phyloP scores from a whole-genome alignment of 179 eudicot genomes.

The Beta lomatogona region DNA sequence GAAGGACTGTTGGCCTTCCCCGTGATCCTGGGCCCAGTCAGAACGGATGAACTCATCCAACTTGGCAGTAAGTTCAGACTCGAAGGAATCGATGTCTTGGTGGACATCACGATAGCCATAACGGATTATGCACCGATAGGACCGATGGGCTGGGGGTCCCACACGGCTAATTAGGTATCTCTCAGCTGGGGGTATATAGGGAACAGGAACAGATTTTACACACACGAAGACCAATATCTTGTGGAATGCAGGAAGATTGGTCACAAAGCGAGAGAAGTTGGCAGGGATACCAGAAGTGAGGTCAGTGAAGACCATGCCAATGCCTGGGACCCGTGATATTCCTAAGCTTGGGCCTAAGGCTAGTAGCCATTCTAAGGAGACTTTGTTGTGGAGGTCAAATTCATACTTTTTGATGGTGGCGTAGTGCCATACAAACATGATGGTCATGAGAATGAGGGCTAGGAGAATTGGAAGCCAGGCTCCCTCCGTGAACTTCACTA shows the following conservation, averaged over 20 bases:
- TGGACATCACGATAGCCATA: slow-evolving; percentile 95
- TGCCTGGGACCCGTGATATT: slow-evolving; percentile 85
- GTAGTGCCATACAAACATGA: slow-evolving; percentile 94
- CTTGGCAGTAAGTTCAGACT: slow-evolving; percentile 66
- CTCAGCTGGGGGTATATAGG: slow-evolving; percentile 77
- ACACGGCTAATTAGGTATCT: slow-evolving; percentile 84
- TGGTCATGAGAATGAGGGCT: slow-evolving; percentile 73
- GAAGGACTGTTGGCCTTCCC: slow-evolving; percentile 9
- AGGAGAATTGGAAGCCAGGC: slow-evolving; percentile 96
- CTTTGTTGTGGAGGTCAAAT: slow-evolving; percentile 93
- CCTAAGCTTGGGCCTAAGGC: slow-evolving; percentile 86
- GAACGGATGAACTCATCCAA: slow-evolving; percentile 71
- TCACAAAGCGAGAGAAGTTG: slow-evolving; percentile 87
- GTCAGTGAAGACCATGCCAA: slow-evolving; percentile 82
- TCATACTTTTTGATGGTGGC: slow-evolving; percentile 83
- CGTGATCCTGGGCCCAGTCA: slow-evolving; percentile 55
- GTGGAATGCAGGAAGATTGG: slow-evolving; percentile 94
- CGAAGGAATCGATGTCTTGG: slow-evolving; percentile 89
- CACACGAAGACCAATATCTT: slow-evolving; percentile 77
- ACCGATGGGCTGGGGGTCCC: slow-evolving; percentile 76
- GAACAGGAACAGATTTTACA: slow-evolving; percentile 87
- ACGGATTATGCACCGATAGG: slow-evolving; percentile 85
- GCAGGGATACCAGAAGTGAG: slow-evolving; percentile 91
- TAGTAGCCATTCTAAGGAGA: slow-evolving; percentile 86
- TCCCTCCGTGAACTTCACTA: slow-evolving; percentile 79